A percentile compares a stretch with the other conserved stretches of the same genome.
phyloP scores from a whole-genome alignment of 768 basidiomycete species.

The Cubamyces sp. region DNA sequence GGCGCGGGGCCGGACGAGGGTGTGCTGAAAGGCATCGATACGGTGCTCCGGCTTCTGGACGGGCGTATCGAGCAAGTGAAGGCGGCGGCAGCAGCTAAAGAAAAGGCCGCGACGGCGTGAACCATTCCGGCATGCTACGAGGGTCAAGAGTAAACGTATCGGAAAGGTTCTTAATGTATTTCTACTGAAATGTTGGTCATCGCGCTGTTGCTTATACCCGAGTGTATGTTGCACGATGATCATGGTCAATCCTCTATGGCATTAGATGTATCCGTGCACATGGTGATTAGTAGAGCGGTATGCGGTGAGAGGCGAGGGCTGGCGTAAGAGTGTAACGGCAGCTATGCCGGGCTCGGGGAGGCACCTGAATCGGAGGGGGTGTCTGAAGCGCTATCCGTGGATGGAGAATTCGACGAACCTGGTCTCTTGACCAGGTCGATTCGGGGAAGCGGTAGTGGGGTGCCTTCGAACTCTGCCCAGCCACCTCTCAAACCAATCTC shows the following conservation, averaged over 20 bases:
- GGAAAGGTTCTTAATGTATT: too few species aligned
- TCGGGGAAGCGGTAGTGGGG: slow-evolving; percentile 54
- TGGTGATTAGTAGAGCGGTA: too few species aligned
- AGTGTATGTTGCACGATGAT: too few species aligned
- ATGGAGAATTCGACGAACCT: not conserved
- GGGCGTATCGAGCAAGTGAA: slow-evolving; percentile 54
- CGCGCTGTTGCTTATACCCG: too few species aligned
- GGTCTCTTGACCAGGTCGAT: slow-evolving; percentile 37
- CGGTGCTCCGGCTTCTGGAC: slow-evolving; percentile 62
- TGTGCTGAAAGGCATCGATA: slow-evolving; percentile 74
- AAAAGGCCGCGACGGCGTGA: not conserved
- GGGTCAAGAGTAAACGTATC: too few species aligned
- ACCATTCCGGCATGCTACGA: too few species aligned
- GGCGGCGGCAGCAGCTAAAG: slow-evolving; percentile 3
- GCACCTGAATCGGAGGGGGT: not conserved
- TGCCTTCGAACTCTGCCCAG: slow-evolving; percentile 66
- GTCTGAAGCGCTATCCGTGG: not conserved
- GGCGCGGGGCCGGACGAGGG: slow-evolving; percentile 82
- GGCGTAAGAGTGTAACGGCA: too few species aligned
- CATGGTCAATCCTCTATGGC: too few species aligned
- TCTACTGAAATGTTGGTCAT: too few species aligned
- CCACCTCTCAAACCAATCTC: slow-evolving; percentile 68
- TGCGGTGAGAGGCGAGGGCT: too few species aligned
- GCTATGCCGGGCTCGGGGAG: not conserved
- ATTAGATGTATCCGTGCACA: too few species aligned